Percentiles rank a stretch among this genome's conserved stretches.
These are phyloP conservation scores for Colletotrichum tropicale DNA, from an alignment of 2,329 filamentous ascomycete genomes.

Conservation along the genomic window DNA sequence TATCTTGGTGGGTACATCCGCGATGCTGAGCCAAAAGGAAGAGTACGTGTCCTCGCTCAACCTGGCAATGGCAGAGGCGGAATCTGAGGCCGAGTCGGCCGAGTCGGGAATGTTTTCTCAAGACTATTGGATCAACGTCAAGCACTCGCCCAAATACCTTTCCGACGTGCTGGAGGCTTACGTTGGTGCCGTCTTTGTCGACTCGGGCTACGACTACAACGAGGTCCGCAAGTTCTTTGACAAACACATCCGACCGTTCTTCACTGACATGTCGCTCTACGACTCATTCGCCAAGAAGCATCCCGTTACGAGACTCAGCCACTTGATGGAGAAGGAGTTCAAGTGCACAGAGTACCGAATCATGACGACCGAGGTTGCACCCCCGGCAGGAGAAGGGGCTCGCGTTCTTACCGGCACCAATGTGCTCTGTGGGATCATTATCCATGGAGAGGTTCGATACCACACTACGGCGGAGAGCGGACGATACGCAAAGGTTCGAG, in stretches of 20 bases:
- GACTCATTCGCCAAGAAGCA: conserved; percentile 88
- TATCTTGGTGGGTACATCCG: conserved; percentile 60
- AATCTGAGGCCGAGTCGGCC: conserved; percentile 32
- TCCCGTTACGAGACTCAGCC: conserved; percentile 76
- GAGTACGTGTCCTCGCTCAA: conserved; percentile 64
- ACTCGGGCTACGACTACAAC: conserved; percentile 78
- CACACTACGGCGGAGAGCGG: conserved; percentile 66
- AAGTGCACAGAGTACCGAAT: conserved; percentile 67
- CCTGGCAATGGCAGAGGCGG: conserved; percentile 46
- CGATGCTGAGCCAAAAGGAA: conserved; percentile 48
- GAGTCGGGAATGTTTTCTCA: conserved; percentile 45
- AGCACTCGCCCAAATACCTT: conserved; percentile 73
- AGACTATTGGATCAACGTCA: conserved; percentile 73
- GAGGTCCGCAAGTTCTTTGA: conserved; percentile 80
- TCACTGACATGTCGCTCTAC: conserved; percentile 85
- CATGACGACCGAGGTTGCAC: conserved; percentile 54
- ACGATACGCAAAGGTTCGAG: conserved; percentile 75
- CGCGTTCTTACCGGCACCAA: conserved; percentile 46
- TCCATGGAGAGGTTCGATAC: conserved; percentile 75
- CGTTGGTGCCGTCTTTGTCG: conserved; percentile 89
- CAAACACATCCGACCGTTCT: conserved; percentile 76
- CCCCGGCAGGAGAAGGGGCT: conserved; percentile 42
- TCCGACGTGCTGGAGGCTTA: conserved; percentile 90
- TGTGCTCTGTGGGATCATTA: conserved; percentile 74
- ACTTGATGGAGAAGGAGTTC: conserved; percentile 67